Evolutionary conservation across 176 grass and related monocot genomes (phyloP), one percentile per base, ranked within the genome.

Genomic region (Oryza rufipogon): DNA sequence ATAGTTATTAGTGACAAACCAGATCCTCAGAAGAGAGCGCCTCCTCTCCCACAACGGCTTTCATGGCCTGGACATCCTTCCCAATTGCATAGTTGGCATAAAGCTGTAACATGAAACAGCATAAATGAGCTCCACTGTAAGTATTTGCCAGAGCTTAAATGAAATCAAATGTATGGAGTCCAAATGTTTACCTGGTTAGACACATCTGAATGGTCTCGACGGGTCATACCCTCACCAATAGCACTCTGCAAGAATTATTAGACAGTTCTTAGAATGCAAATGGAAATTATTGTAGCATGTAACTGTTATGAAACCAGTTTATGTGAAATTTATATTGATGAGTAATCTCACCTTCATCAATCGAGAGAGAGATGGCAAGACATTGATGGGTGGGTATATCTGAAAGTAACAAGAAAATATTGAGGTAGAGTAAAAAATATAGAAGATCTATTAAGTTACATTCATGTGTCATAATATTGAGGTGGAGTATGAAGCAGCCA

Each of bases 41-140:
- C 84, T 99, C 97, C 88, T 99, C 97, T 86, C 97, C 97, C 17
- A 99, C 97, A 11, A 99, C 97, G 39, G 97, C 97, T 88, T 99
- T 99, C 97, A 99, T 99, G 68, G 97, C 97, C 39, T 99, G 97
- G 78, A 99, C 97, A 87, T 99, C 97, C 86, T 99, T 99, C 79
- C 97, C 97, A 84, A 99, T 99, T 11, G 97, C 97, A 87, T 99
- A 99, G 86, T 99, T 99, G 45, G 97, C 97, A 88, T 99, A 99
- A 48, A 99, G 88, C 97, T 99, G 84, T 56, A 76, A 85, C 9
- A 87, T 32, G 74, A 80, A 91, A 80, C 17, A 80, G 42, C 15
- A 54, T 6, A 47, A 26, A 28, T 66, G 49, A 88, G 30, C 64
- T 71, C 52, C 20, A 66, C 9, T 56, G 4, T 11, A 78, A 17